These are phyloP conservation scores for Diplodia sapinea DNA, from an alignment of 2,329 filamentous ascomycete species.

Conservation along the genomic window DNA sequence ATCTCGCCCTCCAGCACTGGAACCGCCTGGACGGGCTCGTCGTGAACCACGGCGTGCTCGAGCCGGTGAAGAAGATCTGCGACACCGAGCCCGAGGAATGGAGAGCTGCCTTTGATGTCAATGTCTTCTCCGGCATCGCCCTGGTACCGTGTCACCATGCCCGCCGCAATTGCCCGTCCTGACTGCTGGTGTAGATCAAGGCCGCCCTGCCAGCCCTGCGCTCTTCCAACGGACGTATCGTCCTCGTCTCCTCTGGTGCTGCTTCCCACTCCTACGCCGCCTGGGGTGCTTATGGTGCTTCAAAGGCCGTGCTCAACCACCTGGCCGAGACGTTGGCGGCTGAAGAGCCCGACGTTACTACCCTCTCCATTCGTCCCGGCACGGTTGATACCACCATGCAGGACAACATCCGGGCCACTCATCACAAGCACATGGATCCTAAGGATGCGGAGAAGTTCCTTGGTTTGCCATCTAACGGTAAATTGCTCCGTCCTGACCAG, in stretches of 20 bases:
- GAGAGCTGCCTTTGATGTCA: conserved; percentile 77
- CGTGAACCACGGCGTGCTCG: conserved; percentile 83
- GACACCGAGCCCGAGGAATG: conserved; percentile 75
- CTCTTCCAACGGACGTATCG: conserved; percentile 69
- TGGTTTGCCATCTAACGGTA: conserved; percentile 71
- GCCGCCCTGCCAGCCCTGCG: conserved; percentile 73
- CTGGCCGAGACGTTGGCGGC: conserved; percentile 72
- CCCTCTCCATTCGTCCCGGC: conserved; percentile 76
- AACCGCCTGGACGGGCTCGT: conserved; percentile 79
- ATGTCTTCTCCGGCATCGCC: conserved; percentile 82
- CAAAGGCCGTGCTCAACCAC: conserved; percentile 85
- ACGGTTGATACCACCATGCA: conserved; percentile 93
- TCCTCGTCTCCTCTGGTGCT: conserved; percentile 79
- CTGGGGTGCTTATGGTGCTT: conserved; percentile 80
- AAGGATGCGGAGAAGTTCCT: conserved; percentile 69
- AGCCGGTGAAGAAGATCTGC: conserved; percentile 73
- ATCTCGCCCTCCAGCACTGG: conserved; percentile 70
- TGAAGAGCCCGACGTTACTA: conserved; percentile 79
- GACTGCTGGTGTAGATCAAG: conserved; percentile 61
- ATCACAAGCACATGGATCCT: conserved; percentile 65
- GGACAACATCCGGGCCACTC: conserved; percentile 74
- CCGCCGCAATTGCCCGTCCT: conserved; percentile 38
- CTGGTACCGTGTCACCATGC: conserved; percentile 61
- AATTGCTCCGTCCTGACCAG: conserved; percentile 79
- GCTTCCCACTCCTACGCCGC: conserved; percentile 66